These are phyloP conservation scores for Aulographum hederae DNA, from an alignment of 2,329 filamentous ascomycete genomes.

Conservation along the genomic window DNA sequence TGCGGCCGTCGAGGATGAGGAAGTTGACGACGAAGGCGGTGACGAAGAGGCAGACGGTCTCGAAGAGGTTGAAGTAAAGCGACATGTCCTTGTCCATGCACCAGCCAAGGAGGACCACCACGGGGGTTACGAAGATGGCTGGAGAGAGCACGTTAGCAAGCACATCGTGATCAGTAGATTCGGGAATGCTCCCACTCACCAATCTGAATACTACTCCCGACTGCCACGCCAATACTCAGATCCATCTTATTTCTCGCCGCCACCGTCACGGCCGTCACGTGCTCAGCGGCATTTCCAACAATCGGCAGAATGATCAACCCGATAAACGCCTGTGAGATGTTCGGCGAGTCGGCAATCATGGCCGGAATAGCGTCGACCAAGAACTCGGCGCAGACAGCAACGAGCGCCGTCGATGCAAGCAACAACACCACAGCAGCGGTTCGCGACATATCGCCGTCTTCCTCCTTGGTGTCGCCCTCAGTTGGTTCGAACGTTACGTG, in stretches of 20 bases:
- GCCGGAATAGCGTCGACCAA: constrained; percentile 56
- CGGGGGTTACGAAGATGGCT: constrained; percentile 49
- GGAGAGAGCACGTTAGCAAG: too few species aligned
- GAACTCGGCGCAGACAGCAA: constrained; percentile 50
- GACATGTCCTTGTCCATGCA: constrained; percentile 55
- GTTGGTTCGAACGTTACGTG: too few species aligned
- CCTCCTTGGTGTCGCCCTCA: constrained; percentile 10
- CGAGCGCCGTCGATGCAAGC: constrained; percentile 33
- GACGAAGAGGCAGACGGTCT: constrained; percentile 59
- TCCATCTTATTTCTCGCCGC: constrained; percentile 78
- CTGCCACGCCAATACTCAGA: constrained; percentile 61
- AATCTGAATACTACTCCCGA: constrained; percentile 67
- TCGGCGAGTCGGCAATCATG: constrained; percentile 42
- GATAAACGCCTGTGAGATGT: constrained; percentile 55
- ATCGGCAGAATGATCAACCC: constrained; percentile 67
- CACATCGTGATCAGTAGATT: too few species aligned
- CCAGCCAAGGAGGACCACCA: constrained; percentile 65
- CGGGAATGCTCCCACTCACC: too few species aligned
- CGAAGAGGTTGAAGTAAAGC: constrained; percentile 42
- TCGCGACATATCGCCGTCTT: constrained; percentile 30
- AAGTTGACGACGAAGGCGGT: constrained; percentile 76
- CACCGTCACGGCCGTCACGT: constrained; percentile 64
- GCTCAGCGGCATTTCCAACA: constrained; percentile 69
- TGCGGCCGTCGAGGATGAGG: constrained; percentile 64
- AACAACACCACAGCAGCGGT: constrained; percentile 38